Conservation (phyloP, 148 eudicot species). For the Chenopodium album region DNA sequence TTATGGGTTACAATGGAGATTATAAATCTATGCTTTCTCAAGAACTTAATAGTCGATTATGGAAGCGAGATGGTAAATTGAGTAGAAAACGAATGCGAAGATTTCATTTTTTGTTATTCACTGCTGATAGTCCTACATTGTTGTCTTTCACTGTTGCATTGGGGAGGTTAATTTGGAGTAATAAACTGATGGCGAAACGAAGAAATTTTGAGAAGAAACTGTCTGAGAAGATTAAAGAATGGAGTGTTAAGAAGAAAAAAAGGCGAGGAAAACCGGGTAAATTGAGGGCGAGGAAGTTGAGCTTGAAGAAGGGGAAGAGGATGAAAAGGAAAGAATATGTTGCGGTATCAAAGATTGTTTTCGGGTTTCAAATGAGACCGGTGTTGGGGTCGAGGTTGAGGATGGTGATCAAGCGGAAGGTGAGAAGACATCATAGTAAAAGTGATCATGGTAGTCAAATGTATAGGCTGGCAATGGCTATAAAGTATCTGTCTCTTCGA, state of each 20-base stretch:
- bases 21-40: constrained; percentile 8
- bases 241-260: constrained; percentile 14
- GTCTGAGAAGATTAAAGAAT: constrained; percentile 19
- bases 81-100: constrained; percentile 15
- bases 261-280: constrained; percentile 18
- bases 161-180: constrained; percentile 24
- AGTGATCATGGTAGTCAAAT: constrained; percentile 17
- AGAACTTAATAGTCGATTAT: constrained; percentile 17
- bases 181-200: background rate
- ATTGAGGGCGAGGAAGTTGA: background rate
- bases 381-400: constrained; percentile 19
- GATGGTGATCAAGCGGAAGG: constrained; percentile 7
- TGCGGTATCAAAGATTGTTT: background rate
- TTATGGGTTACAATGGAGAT: constrained; percentile 22
- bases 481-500: constrained; percentile 15
- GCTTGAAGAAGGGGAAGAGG: background rate
- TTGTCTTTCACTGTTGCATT: constrained; percentile 20
- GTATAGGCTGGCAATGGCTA: constrained; percentile 30
- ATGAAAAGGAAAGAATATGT: constrained; percentile 2
- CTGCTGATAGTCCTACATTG: constrained; percentile 21
- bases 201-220: constrained; percentile 19
- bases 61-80: constrained; percentile 16
- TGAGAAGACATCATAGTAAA: constrained; percentile 5
- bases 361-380: constrained; percentile 20
- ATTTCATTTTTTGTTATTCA: constrained; percentile 12